Evolutionary conservation across 1,139 yeast species (phyloP), one percentile per base, ranked within the genome.

Genomic region (Geotrichum citri-aurantii): DNA sequence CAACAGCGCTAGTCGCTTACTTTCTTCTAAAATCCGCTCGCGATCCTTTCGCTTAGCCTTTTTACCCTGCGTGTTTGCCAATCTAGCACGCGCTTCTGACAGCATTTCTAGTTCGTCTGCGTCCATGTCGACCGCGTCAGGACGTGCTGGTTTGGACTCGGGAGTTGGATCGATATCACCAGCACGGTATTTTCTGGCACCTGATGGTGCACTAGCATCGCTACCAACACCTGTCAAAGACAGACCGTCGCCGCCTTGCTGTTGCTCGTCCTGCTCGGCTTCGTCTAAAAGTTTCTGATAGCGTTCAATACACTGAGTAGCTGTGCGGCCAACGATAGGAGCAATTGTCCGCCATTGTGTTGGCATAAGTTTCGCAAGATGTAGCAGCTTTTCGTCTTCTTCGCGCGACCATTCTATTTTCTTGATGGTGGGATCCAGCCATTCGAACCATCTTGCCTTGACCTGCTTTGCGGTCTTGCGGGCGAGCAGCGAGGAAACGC

Each of bases 281-380:
- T 81, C 86, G 59, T 85, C 88, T n/a, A 91, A 70, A 33, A 93
- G 76, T 63, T 79, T 80, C 68, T 88, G 95, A 69, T 90, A 93
- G 61, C 98, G 75, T 65, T 91, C 96, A n/a, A 88, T 82, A 73
- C 96, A 90, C 62, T 86, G 89, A 14, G 90, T 84, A 0, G 97
- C 93, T 0, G 98, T 88, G 59, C 97, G 76, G 0, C 93, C 95
- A 71, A 92, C 77, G 11, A 85, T 72, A 5, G 89, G 84, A 0
- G 96, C 88, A 33, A 93, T 88, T 2, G 95, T 85, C 54, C 96
- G 79, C 99, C 99, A 93, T 73, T 92, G 98, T 61, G 92, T 91
- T 1, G 98, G 98, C 68, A 92, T 76, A 37, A 85, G 71, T 65
- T 82, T 81, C 0, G 88, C 92, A 63, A 90, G 68, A 52, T 80